Percentiles rank a stretch among this genome's conserved stretches.
Conservation (phyloP, 2,329 filamentous ascomycete species). For the Aureobasidium sp. region DNA sequence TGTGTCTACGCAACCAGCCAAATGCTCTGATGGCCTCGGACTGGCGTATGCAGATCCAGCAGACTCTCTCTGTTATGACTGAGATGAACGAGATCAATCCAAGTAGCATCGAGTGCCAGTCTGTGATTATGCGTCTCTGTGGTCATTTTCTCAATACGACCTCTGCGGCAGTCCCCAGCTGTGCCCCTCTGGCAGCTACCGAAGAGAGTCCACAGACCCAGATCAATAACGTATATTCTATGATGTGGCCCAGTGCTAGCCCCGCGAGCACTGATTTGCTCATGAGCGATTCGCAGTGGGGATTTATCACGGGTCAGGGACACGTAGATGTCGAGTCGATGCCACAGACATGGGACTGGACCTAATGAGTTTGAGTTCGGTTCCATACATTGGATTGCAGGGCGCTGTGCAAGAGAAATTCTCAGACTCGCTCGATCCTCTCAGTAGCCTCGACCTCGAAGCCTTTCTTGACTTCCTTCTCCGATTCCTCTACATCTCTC, state of each 20-base stretch:
- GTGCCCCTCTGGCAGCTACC: constrained; percentile 16
- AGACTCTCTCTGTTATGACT: constrained; percentile 32
- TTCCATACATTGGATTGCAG: no score
- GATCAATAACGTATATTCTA: constrained; percentile 36
- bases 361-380: neutral
- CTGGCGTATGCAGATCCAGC: constrained; percentile 37
- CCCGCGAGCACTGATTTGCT: constrained; percentile 3
- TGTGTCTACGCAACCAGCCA: constrained; percentile 41
- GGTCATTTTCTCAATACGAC: constrained; percentile 27
- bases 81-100: constrained; percentile 34
- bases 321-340: neutral
- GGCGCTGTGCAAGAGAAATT: neutral
- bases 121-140: constrained; percentile 38
- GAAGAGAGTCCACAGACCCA: constrained; percentile 38
- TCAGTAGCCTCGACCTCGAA: neutral
- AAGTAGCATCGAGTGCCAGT: constrained; percentile 37
- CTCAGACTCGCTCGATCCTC: neutral
- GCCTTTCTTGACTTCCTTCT: constrained; percentile 1
- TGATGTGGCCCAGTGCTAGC: constrained; percentile 41
- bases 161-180: neutral
- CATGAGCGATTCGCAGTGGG: constrained; percentile 2
- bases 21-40: constrained; percentile 29
- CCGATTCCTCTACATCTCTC: neutral
- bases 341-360: neutral
- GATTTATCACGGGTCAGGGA: neutral